Percentiles rank a stretch among this genome's conserved stretches.
Conservation (phyloP, 139 green algal species). For the Protoeuglena noctilucae region DNA sequence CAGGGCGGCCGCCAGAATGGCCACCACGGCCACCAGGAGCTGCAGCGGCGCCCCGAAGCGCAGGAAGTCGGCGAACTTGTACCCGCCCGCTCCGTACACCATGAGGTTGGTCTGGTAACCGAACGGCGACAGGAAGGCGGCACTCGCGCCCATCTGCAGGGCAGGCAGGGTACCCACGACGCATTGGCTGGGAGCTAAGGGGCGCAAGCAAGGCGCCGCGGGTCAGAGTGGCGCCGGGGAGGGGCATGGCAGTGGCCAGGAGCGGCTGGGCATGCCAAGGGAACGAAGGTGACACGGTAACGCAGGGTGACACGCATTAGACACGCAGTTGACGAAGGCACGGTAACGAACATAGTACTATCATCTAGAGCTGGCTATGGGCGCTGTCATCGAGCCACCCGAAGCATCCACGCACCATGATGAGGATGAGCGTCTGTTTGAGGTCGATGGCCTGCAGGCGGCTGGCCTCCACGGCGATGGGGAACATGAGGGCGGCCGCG, state of each 20-base stretch:
- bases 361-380: too few species aligned
- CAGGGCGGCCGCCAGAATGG: constrained; percentile 9
- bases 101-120: constrained; percentile 67
- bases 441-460: constrained; percentile 8
- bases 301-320: too few species aligned
- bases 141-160: constrained; percentile 32
- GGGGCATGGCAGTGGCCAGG: too few species aligned
- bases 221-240: too few species aligned
- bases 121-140: constrained; percentile 36
- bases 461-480: constrained; percentile 10
- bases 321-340: too few species aligned
- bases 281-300: too few species aligned
- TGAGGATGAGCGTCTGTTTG: constrained; percentile 17
- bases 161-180: too few species aligned
- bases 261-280: too few species aligned
- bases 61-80: constrained; percentile 35
- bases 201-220: too few species aligned
- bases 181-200: too few species aligned
- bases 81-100: constrained; percentile 43
- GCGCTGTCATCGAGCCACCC: too few species aligned
- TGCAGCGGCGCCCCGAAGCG: constrained; percentile 30
- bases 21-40: constrained; percentile 8
- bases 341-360: too few species aligned
- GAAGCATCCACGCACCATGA: constrained; percentile 23
- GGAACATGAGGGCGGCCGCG: constrained; percentile 39